Evolutionary conservation across 768 basidiomycete species (phyloP).

Genomic region (Phylloporus sp.): DNA sequence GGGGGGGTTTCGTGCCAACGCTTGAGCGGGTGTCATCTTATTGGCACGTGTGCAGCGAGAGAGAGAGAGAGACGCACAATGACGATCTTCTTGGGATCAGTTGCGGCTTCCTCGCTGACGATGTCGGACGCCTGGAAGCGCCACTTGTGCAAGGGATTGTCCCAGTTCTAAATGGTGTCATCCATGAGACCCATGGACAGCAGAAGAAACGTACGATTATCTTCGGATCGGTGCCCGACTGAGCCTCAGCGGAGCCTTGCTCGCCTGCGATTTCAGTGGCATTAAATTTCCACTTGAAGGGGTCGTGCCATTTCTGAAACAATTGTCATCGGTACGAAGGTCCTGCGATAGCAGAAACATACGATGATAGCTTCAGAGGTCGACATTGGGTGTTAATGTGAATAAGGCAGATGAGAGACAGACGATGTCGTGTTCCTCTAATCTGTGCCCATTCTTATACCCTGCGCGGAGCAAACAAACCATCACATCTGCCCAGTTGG

Average conservation of each 20-base stretch:
- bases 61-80: background rate
- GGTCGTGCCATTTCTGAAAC: background rate
- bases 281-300: background rate
- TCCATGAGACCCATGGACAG: too few relatives aligned
- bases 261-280: too few relatives aligned
- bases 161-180: too few relatives aligned
- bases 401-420: background rate
- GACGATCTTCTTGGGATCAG: background rate
- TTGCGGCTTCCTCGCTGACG: background rate
- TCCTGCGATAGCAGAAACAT: background rate
- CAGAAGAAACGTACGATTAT: too few relatives aligned
- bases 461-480: background rate
- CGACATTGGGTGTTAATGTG: background rate
- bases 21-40: background rate
- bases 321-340: background rate
- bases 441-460: background rate
- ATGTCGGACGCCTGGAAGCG: background rate
- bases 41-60: background rate
- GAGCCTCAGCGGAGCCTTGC: too few relatives aligned
- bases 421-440: background rate
- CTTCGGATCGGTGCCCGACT: too few relatives aligned
- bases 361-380: background rate
- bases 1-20: background rate
- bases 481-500: background rate
- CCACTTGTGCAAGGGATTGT: background rate